Percentiles rank a stretch among this genome's conserved stretches.
phyloP scores from a whole-genome alignment of 2,329 filamentous ascomycete species.

The Juglanconis sp. region DNA sequence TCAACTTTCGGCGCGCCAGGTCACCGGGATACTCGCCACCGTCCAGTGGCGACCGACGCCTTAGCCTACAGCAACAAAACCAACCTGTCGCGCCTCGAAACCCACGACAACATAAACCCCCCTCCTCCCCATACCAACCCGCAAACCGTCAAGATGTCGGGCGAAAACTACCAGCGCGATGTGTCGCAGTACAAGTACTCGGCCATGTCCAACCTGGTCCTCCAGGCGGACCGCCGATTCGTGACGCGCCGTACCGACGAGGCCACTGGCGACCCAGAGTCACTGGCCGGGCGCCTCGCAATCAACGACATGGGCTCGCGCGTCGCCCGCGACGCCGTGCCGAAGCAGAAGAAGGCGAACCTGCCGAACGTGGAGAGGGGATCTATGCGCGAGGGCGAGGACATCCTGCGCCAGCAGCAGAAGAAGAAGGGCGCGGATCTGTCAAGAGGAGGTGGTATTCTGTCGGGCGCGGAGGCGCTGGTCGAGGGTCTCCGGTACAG shows the following conservation, averaged over 20 bases:
- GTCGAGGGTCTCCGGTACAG: conserved; percentile 91
- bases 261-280: conserved; percentile 94
- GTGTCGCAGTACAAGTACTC: conserved; percentile 98
- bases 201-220: conserved; percentile 99
- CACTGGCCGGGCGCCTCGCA: conserved; percentile 87
- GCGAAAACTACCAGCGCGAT: conserved; percentile 65
- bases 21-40: conserved; percentile 12
- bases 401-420: conserved; percentile 79
- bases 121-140: background rate
- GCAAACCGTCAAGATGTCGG: conserved; percentile 57
- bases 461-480: conserved; percentile 79
- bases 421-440: conserved; percentile 79
- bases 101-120: background rate
- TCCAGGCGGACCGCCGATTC: conserved; percentile 98
- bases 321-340: conserved; percentile 73
- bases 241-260: conserved; percentile 90
- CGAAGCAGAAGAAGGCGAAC: conserved; percentile 75
- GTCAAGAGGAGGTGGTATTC: conserved; percentile 69
- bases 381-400: conserved; percentile 73
- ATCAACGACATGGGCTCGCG: conserved; percentile 92
- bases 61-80: conserved; percentile 1
- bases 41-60: conserved; percentile 1
- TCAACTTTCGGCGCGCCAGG: conserved; percentile 11
- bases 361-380: conserved; percentile 72
- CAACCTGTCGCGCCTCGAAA: conserved; percentile 9